Percentiles rank a stretch among this genome's conserved stretches.
Evolutionary conservation across 306 rosid species (phyloP).

Genomic region (Purshia tridentata): DNA sequence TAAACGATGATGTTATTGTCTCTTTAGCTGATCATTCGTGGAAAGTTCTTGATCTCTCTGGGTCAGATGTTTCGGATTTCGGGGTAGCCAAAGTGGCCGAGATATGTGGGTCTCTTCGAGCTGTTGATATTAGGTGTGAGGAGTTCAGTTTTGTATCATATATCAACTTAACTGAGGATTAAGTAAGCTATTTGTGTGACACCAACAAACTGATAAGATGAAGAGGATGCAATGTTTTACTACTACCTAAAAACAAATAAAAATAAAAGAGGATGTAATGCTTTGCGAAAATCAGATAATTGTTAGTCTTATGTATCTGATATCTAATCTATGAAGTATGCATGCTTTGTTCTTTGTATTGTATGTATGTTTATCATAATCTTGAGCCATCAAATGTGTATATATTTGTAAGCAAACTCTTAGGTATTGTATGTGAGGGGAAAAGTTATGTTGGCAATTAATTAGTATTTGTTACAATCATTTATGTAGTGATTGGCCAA

Average conservation of each 20-base stretch:
- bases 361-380: not conserved
- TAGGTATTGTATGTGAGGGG: not conserved
- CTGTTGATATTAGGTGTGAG: conserved; percentile 76
- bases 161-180: not conserved
- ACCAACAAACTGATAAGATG: not conserved
- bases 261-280: conserved; percentile 6
- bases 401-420: not conserved
- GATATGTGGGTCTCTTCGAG: conserved; percentile 60
- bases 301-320: not conserved
- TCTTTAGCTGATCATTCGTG: conserved; percentile 75
- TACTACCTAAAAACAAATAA: too few species aligned
- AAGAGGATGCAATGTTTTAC: conserved; percentile 1
- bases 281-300: not conserved
- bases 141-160: not conserved
- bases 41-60: conserved; percentile 80
- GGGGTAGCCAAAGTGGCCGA: conserved; percentile 66
- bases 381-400: not conserved
- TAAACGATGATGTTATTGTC: conserved; percentile 65
- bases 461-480: not conserved
- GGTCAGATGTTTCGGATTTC: conserved; percentile 80
- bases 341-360: too few species aligned
- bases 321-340: not conserved
- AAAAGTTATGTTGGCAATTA: not conserved
- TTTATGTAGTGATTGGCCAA: not conserved
- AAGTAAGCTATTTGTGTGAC: not conserved